phyloP scores from a whole-genome alignment of 176 grass and related monocot species.

The Oryza rufipogon region DNA sequence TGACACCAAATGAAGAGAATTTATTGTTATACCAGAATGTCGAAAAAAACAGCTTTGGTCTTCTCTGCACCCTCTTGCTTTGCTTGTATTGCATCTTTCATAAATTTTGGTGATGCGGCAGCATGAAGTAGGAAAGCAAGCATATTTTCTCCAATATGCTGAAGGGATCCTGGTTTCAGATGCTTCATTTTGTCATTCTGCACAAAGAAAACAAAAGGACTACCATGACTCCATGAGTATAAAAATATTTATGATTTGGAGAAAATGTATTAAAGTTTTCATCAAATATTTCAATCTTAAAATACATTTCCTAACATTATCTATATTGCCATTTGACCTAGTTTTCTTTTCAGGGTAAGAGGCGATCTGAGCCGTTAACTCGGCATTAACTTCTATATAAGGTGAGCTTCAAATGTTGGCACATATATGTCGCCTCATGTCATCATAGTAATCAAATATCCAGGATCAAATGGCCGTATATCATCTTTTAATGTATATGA shows the following conservation, averaged over 20 bases:
- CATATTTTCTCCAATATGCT: constrained; percentile 98
- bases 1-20: constrained; percentile 5
- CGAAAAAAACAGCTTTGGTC: constrained; percentile 74
- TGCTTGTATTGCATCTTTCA: constrained; percentile 55
- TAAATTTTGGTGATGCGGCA: constrained; percentile 66
- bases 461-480: constrained; percentile 12
- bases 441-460: constrained; percentile 6
- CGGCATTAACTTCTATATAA: neutral
- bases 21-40: constrained; percentile 72
- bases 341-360: too few relatives aligned
- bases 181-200: constrained; percentile 98
- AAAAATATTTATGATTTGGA: constrained; percentile 2
- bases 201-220: constrained; percentile 42
- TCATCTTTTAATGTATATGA: neutral
- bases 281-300: constrained; percentile 21
- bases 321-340: constrained; percentile 8
- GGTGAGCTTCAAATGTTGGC: neutral
- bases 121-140: constrained; percentile 87
- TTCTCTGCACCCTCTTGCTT: constrained; percentile 55
- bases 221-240: neutral
- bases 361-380: neutral
- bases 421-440: neutral
- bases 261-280: neutral
- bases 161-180: constrained; percentile 92
- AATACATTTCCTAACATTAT: constrained; percentile 12